These are phyloP conservation scores for Sporothrix sp. DNA, from an alignment of 2,329 filamentous ascomycete species.

Conservation along the genomic window DNA sequence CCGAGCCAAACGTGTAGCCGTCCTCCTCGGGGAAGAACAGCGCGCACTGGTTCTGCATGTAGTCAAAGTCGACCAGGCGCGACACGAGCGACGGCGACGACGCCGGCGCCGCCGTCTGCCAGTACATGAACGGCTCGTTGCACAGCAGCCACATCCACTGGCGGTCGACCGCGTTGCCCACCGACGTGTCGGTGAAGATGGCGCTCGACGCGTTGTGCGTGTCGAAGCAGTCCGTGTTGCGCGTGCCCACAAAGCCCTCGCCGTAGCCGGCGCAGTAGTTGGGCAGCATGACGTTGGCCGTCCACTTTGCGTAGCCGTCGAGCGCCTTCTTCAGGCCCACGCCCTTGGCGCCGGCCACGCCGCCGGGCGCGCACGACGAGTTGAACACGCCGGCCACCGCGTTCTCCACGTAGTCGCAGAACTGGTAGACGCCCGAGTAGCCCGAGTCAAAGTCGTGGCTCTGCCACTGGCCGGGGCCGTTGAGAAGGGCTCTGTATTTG, in stretches of 20 bases:
- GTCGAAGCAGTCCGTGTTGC: conserved; percentile 38
- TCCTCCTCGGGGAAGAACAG: conserved; percentile 32
- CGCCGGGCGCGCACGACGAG: conserved; percentile 23
- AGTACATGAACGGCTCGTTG: conserved; percentile 37
- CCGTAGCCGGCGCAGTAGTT: conserved; percentile 35
- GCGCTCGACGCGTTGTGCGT: conserved; percentile 36
- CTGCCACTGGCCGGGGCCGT: conserved; percentile 51
- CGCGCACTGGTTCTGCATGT: conserved; percentile 36
- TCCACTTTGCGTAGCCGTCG: conserved; percentile 41
- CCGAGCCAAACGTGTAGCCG: conserved; percentile 27
- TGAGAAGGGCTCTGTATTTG: conserved; percentile 39
- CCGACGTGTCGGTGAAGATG: conserved; percentile 28
- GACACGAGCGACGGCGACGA: conserved; percentile 33
- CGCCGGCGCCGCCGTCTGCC: conserved; percentile 36
- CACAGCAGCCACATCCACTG: conserved; percentile 49
- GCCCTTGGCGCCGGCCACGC: conserved; percentile 35
- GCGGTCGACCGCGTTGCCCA: conserved; percentile 35
- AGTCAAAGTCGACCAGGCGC: conserved; percentile 26
- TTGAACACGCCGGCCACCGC: conserved; percentile 30
- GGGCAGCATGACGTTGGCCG: conserved; percentile 32
- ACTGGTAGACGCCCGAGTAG: conserved; percentile 39
- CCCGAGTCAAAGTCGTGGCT: conserved; percentile 37
- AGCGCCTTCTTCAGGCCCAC: conserved; percentile 42
- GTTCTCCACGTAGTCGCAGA: conserved; percentile 42
- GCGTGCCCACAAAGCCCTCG: conserved; percentile 30